Percentiles rank a stretch among this genome's conserved stretches.
Evolutionary conservation across 1,284 basidiomycete species (phyloP).

Genomic region (Sphagnurus paluster): DNA sequence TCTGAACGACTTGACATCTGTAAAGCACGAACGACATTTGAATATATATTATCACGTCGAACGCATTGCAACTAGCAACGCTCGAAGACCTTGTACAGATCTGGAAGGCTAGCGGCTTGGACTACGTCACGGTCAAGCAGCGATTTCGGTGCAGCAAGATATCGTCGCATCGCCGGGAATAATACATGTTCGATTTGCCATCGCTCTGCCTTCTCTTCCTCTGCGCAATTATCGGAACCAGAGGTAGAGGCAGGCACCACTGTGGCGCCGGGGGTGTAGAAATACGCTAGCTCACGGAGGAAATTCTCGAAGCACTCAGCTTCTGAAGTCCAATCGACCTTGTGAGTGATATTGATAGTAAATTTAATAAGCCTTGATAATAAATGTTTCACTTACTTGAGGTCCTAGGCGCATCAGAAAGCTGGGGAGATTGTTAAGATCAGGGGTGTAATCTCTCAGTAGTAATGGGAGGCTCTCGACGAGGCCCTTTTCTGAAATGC

Average conservation of each 20-base stretch:
- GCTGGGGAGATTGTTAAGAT: conserved; percentile 82
- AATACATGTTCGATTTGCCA: conserved; percentile 90
- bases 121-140: conserved; percentile 76
- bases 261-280: conserved; percentile 72
- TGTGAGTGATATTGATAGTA: conserved; percentile 4
- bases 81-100: conserved; percentile 90
- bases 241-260: conserved; percentile 23
- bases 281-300: conserved; percentile 87
- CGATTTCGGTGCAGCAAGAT: conserved; percentile 69
- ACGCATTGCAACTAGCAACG: conserved; percentile 57
- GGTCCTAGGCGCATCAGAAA: conserved; percentile 87
- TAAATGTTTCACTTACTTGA: conserved; percentile 49
- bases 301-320: conserved; percentile 84
- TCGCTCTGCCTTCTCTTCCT: conserved; percentile 55
- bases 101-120: conserved; percentile 85
- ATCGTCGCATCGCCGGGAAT: conserved; percentile 80
- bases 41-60: conserved; percentile 9
- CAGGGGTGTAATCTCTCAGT: conserved; percentile 82
- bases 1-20: no score
- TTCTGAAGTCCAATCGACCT: conserved; percentile 91
- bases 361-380: not conserved
- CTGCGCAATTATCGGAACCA: conserved; percentile 29
- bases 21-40: conserved; percentile 16
- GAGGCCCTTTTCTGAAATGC: conserved; percentile 62
- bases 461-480: conserved; percentile 81